A percentile compares a stretch with the other conserved stretches of the same genome.
These are phyloP conservation scores for Aspergillus alliaceus DNA, from an alignment of 2,329 filamentous ascomycete species.

Conservation along the genomic window DNA sequence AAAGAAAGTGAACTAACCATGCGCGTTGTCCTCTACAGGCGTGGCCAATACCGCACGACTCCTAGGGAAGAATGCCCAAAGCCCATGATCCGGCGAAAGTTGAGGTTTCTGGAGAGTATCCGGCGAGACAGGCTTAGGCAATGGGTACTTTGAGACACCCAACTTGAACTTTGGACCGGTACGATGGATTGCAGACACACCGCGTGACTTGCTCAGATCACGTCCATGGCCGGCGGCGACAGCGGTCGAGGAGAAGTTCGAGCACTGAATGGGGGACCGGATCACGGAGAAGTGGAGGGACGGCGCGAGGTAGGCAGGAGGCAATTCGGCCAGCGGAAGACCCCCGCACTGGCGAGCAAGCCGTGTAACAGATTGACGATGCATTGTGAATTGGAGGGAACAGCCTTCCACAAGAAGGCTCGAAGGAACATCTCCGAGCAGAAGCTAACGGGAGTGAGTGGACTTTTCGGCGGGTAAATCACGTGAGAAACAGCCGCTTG, in stretches of 20 bases:
- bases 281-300: constrained; percentile 37
- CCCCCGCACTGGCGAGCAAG: constrained; percentile 34
- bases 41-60: constrained; percentile 67
- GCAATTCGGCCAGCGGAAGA: constrained; percentile 37
- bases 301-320: constrained; percentile 47
- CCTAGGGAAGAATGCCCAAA: constrained; percentile 87
- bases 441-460: constrained; percentile 11
- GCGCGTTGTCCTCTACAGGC: constrained; percentile 67
- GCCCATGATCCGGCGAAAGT: constrained; percentile 74
- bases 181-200: constrained; percentile 76
- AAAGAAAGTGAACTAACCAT: constrained; percentile 54
- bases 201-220: constrained; percentile 78
- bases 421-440: constrained; percentile 19
- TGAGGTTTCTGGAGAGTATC: constrained; percentile 49
- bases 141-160: constrained; percentile 67
- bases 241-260: constrained; percentile 57
- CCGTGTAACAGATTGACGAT: constrained; percentile 35
- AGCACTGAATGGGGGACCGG: constrained; percentile 32
- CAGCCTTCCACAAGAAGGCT: constrained; percentile 7
- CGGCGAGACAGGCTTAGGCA: constrained; percentile 70
- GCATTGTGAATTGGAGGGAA: constrained; percentile 30
- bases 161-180: constrained; percentile 75
- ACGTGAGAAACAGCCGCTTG: constrained; percentile 20
- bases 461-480: constrained; percentile 22
- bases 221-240: constrained; percentile 51